These are phyloP conservation scores for Debaryomyces nepalensis DNA, from an alignment of 1,139 yeast species.

Conservation along the genomic window DNA sequence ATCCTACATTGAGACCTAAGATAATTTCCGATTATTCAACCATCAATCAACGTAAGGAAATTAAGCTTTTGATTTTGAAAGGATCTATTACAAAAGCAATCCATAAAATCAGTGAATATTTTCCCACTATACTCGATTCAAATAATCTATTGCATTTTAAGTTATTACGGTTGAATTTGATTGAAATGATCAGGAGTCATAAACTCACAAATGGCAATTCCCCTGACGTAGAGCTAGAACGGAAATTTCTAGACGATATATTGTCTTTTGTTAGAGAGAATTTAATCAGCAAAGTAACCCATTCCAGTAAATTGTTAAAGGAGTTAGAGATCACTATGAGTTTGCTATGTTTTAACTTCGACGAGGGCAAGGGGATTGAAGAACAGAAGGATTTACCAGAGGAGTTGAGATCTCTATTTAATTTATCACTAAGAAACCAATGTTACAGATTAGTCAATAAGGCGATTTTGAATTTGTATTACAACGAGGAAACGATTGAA, in stretches of 20 bases:
- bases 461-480: conserved; percentile 40
- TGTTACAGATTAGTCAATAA: conserved; percentile 65
- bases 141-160: conserved; percentile 66
- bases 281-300: conserved; percentile 59
- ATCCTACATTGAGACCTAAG: conserved; percentile 15
- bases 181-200: conserved; percentile 65
- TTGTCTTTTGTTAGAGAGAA: conserved; percentile 66
- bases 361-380: conserved; percentile 32
- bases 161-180: conserved; percentile 59
- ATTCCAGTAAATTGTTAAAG: conserved; percentile 54
- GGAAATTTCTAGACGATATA: conserved; percentile 56
- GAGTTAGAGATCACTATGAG: conserved; percentile 77
- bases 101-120: conserved; percentile 47
- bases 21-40: conserved; percentile 48
- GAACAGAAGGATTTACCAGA: conserved; percentile 55
- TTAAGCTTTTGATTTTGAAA: conserved; percentile 51
- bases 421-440: conserved; percentile 57
- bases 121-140: conserved; percentile 58
- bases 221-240: conserved; percentile 36
- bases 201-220: conserved; percentile 27
- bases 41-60: conserved; percentile 51
- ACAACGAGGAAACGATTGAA: conserved; percentile 16
- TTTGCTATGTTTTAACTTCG: conserved; percentile 58
- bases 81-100: conserved; percentile 58
- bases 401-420: conserved; percentile 54